Conservation (phyloP, 768 basidiomycete species). For the Cystoderma amianthinum region DNA sequence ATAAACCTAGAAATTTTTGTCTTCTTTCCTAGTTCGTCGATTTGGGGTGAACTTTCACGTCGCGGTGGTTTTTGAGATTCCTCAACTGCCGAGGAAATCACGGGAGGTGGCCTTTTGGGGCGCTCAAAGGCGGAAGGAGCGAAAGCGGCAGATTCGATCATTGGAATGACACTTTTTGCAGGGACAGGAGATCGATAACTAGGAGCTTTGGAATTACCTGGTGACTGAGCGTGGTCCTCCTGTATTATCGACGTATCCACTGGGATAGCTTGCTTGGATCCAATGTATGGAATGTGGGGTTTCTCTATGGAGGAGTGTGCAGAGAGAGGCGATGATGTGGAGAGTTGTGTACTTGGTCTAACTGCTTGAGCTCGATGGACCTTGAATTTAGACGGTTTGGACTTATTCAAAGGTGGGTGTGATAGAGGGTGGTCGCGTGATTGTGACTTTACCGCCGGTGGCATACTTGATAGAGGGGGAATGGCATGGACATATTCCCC, state of each 20-base stretch:
- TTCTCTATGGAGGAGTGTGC: no score
- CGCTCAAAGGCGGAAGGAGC: conserved; percentile 11
- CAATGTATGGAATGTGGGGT: no score
- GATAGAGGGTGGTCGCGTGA: conserved; percentile 6
- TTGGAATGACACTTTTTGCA: conserved; percentile 2
- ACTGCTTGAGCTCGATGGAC: conserved; percentile 4
- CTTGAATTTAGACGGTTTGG: conserved; percentile 45
- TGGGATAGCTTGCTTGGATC: no score
- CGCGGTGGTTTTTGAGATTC: conserved; percentile 10
- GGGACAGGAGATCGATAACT: no score
- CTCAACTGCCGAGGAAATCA: conserved; percentile 18
- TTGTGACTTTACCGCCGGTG: conserved; percentile 6
- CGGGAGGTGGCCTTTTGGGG: conserved; percentile 18
- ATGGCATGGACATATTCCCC: conserved; percentile 22
- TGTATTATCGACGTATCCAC: no score
- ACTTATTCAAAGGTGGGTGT: conserved; percentile 23
- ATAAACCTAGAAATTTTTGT: no score
- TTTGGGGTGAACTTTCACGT: neutral
- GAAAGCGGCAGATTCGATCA: conserved; percentile 5
- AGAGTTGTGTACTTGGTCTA: no score
- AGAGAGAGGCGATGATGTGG: no score
- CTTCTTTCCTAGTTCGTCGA: conserved; percentile 4
- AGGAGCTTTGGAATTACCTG: no score
- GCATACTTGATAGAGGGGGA: conserved; percentile 8
- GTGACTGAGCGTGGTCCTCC: no score